Conservation (phyloP, 108 stramenopile species). For the Pseudonitzschia pungens region DNA sequence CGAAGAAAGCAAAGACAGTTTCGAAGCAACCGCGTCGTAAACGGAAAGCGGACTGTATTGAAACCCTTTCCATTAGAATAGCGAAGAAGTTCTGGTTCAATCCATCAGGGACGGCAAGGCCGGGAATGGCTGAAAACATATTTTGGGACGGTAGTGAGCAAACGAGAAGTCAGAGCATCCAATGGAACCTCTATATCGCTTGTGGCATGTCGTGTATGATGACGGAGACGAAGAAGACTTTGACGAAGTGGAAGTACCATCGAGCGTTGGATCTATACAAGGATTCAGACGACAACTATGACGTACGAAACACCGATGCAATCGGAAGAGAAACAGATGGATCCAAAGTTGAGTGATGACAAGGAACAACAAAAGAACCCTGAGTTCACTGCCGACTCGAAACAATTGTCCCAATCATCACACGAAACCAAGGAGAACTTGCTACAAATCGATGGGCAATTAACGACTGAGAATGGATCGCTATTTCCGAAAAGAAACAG, state of each 20-base stretch:
- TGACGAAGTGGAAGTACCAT: slow-evolving; percentile 11
- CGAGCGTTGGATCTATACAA: slow-evolving; percentile 12
- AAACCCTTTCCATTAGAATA: neutral
- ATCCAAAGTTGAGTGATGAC: neutral
- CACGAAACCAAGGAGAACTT: too few relatives aligned
- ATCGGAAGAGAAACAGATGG: neutral
- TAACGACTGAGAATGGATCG: too few relatives aligned
- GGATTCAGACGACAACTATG: too few relatives aligned
- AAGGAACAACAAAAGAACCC: neutral
- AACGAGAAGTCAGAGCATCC: neutral
- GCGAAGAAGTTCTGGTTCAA: slow-evolving; percentile 9
- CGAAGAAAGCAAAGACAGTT: neutral
- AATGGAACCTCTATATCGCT: neutral
- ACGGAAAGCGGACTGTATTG: neutral
- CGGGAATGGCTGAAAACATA: neutral
- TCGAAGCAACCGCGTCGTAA: neutral
- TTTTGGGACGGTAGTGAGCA: slow-evolving; percentile 1
- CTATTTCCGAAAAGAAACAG: too few relatives aligned
- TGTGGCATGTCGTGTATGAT: slow-evolving; percentile 1
- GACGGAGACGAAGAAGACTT: slow-evolving; percentile 23
- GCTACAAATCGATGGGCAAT: too few relatives aligned
- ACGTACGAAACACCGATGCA: neutral
- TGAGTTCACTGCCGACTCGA: neutral
- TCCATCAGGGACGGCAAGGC: neutral
- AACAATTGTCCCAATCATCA: neutral